Percentiles rank a stretch among this genome's conserved stretches.
Conservation (phyloP, 2,329 filamentous ascomycete species). For the Penicillium thymicola region DNA sequence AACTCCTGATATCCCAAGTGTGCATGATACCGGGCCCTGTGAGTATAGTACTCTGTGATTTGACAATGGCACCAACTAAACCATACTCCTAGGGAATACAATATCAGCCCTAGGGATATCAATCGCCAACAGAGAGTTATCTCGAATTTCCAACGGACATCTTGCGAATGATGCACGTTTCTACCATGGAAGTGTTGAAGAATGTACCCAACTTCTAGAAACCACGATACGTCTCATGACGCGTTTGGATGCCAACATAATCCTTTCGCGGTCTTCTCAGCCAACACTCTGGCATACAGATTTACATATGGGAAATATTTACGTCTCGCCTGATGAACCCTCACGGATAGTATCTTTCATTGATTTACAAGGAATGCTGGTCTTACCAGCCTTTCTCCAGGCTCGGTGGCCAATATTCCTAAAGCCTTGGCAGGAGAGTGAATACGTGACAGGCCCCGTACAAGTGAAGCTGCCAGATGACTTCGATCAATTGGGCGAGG, state of each 20-base stretch:
- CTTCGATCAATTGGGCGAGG: neutral
- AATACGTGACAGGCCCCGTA: neutral
- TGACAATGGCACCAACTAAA: neutral
- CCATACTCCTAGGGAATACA: neutral
- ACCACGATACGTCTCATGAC: neutral
- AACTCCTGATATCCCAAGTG: neutral
- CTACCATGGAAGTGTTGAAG: neutral
- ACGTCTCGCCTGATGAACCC: neutral
- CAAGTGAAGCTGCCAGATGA: constrained; percentile 35
- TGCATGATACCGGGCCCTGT: constrained; percentile 15
- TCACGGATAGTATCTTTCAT: neutral
- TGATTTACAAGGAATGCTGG: neutral
- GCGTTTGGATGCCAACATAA: neutral
- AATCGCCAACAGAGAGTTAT: neutral
- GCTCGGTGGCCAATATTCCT: neutral
- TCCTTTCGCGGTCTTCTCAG: neutral
- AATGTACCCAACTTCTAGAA: neutral
- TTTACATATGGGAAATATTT: neutral
- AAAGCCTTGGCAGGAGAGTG: neutral
- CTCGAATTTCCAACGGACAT: neutral
- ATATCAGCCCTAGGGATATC: neutral
- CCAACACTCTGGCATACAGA: neutral
- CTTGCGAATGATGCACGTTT: neutral
- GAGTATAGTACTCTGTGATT: neutral
- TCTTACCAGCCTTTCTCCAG: neutral